A percentile compares a stretch with the other conserved stretches of the same genome.
These are phyloP conservation scores for Dioscorea cayenensis DNA, from an alignment of 116 monocot species.

Conservation along the genomic window DNA sequence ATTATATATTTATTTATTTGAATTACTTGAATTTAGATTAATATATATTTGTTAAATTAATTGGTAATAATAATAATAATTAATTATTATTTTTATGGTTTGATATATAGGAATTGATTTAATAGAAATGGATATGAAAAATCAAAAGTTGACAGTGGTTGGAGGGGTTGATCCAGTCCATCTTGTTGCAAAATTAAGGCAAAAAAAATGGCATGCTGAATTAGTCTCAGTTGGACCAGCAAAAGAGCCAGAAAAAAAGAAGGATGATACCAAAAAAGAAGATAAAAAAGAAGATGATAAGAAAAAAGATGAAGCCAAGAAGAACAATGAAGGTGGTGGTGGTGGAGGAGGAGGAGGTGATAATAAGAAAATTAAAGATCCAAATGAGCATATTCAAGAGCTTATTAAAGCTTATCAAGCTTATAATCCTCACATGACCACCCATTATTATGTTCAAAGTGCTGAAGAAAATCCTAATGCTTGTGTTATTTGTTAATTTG, in stretches of 20 bases:
- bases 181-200: conserved; percentile 51
- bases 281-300: conserved; percentile 4
- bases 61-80: no score
- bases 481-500: conserved; percentile 48
- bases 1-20: background rate
- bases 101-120: conserved; percentile 52
- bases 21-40: no score
- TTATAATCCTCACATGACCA: conserved; percentile 44
- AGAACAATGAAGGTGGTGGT: conserved; percentile 13
- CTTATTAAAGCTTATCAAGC: conserved; percentile 35
- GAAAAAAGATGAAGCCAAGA: conserved; percentile 17
- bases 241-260: conserved; percentile 17
- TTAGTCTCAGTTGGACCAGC: conserved; percentile 43
- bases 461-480: conserved; percentile 69
- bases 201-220: conserved; percentile 34
- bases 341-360: conserved; percentile 19
- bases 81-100: no score
- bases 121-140: conserved; percentile 67
- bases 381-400: conserved; percentile 21
- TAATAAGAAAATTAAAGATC: conserved; percentile 13
- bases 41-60: no score
- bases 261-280: conserved; percentile 18
- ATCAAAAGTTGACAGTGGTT: conserved; percentile 58
- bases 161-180: conserved; percentile 64
- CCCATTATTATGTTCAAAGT: conserved; percentile 44